Percentiles rank a stretch among this genome's conserved stretches.
Conservation (phyloP, 108 stramenopile species). For the Mayamaea pseudoterrestris region DNA sequence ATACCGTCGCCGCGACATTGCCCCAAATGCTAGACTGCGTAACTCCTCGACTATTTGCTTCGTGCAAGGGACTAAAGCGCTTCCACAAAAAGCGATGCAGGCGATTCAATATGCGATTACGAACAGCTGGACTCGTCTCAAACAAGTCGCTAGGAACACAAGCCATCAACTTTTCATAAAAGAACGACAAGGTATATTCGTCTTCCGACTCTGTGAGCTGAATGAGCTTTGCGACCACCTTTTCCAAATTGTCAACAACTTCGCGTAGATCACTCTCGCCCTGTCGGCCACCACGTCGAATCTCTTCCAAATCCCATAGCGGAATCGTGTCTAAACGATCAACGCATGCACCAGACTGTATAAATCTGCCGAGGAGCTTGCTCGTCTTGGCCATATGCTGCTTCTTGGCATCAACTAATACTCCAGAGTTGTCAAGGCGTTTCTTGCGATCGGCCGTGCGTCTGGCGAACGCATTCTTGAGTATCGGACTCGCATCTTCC, state of each 20-base stretch:
- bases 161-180: conserved; percentile 44
- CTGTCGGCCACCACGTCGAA: conserved; percentile 13
- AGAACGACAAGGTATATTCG: conserved; percentile 46
- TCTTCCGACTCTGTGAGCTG: conserved; percentile 9
- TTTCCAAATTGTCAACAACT: conserved; percentile 18
- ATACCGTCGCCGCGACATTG: conserved; percentile 80
- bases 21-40: conserved; percentile 86
- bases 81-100: conserved; percentile 67
- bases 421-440: conserved; percentile 48
- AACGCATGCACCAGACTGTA: conserved; percentile 50
- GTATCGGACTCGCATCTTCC: conserved; percentile 2
- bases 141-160: conserved; percentile 46
- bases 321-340: conserved; percentile 51
- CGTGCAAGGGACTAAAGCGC: conserved; percentile 57
- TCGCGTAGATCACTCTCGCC: conserved; percentile 22
- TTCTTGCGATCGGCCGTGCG: conserved; percentile 43
- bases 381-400: conserved; percentile 30
- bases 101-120: conserved; percentile 39
- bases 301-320: conserved; percentile 22
- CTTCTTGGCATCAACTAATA: conserved; percentile 17
- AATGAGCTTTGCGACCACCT: conserved; percentile 6
- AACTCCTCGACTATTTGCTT: conserved; percentile 65
- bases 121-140: conserved; percentile 38
- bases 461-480: conserved; percentile 26
- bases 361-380: conserved; percentile 29